Evolutionary conservation across 257 asterid genomes (phyloP), one percentile per base, ranked within the genome.

Genomic region (Petunia secreta): DNA sequence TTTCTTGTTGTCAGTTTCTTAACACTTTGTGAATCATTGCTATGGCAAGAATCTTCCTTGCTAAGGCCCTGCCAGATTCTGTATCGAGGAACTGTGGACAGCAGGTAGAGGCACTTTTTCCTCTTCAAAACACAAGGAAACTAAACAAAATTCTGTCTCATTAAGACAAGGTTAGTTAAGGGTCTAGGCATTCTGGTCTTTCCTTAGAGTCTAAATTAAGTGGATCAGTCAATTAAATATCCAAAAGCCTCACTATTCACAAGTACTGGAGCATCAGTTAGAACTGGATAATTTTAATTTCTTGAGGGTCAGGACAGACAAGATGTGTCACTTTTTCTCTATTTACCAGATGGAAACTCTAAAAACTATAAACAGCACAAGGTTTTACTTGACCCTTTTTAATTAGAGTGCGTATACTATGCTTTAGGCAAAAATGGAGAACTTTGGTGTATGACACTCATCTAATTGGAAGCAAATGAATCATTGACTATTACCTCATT

Each of bases 401-500:
- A 37, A 43, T 68, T 43, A 8, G 57, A 44, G 57, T 68, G 75
- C n/a, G n/a, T 43, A 16, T 68, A 68, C n/a, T 53, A 1, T 2
- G 8, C 71, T 38, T 38, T 13, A 64, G 71, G n/a, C n/a, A 39
- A 64, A 64, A 39, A 39, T 25, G 38, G 11, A n/a, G 38, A 64
- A 5, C 39, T 64, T 64, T 39, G 39, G 73, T 64, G 48, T 63
- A 16, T 5, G 71, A 38, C 34, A 64, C 73, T 64, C 34, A 1
- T 64, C 50, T n/a, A n/a, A n/a, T 5, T 40, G 80, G 75, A 82
- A 59, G 39, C 63, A 79, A 39, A 16, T 40, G 14, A 81, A 69
- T 80, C 46, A 71, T 8, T 50, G 62, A 77, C 54, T 79, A 81
- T 77, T 87, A 93, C 99, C 98, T 91, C 87, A 83, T 76, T 86